Conservation (phyloP, 2,329 filamentous ascomycete genomes). For the Cladosporium sp. region DNA sequence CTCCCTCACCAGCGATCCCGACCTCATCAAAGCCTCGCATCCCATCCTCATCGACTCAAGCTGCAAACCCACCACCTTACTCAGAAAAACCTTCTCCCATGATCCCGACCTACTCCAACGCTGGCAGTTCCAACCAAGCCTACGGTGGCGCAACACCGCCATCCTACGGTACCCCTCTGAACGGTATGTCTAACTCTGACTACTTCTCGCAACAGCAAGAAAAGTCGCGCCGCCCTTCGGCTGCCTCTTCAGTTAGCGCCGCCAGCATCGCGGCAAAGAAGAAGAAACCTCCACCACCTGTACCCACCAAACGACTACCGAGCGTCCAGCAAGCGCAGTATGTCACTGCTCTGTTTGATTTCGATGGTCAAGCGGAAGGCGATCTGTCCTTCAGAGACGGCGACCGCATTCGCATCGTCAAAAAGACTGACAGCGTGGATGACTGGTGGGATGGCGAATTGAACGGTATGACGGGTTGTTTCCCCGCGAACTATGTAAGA, state of each 20-base stretch:
- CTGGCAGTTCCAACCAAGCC: slow-evolving; percentile 20
- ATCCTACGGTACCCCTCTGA: slow-evolving; percentile 31
- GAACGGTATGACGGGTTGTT: slow-evolving; percentile 65
- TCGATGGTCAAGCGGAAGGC: slow-evolving; percentile 66
- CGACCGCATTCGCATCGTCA: slow-evolving; percentile 73
- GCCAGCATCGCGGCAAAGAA: slow-evolving; percentile 55
- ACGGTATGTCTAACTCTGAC: slow-evolving; percentile 33
- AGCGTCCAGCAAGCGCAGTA: slow-evolving; percentile 45
- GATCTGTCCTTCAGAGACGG: slow-evolving; percentile 76
- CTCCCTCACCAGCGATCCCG: slow-evolving; percentile 18
- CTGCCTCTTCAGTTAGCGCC: slow-evolving; percentile 34
- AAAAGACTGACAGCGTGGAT: slow-evolving; percentile 75
- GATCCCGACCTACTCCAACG: slow-evolving; percentile 24
- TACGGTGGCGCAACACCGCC: slow-evolving; percentile 35
- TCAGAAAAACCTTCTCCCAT: slow-evolving; percentile 19
- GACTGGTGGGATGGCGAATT: slow-evolving; percentile 89
- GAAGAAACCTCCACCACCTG: slow-evolving; percentile 76
- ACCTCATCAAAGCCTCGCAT: slow-evolving; percentile 30
- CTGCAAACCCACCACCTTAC: slow-evolving; percentile 20
- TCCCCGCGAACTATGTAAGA: slow-evolving; percentile 74
- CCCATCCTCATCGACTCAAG: slow-evolving; percentile 21
- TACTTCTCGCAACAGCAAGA: slow-evolving; percentile 31
- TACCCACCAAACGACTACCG: slow-evolving; percentile 60
- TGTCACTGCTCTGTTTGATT: slow-evolving; percentile 70
- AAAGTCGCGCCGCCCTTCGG: slow-evolving; percentile 30